Conservation (phyloP, 1,139 yeast genomes). For the Pichia sp. region DNA sequence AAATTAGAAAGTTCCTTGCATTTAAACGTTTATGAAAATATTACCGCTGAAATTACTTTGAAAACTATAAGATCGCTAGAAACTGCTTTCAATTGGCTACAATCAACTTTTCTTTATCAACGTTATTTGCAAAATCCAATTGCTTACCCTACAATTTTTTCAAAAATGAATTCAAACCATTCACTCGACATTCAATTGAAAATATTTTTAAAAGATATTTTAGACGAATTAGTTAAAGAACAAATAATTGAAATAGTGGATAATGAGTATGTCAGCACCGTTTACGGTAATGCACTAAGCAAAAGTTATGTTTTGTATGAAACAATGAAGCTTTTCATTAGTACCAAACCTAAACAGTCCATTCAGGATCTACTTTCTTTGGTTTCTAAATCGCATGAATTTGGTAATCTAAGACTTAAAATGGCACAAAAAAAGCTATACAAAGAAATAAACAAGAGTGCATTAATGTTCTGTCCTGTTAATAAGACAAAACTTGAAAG, state of each 20-base stretch:
- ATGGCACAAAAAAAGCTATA: constrained; percentile 40
- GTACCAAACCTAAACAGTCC: constrained; percentile 14
- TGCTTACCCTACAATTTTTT: constrained; percentile 30
- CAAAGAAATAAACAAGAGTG: constrained; percentile 37
- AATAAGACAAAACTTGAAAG: constrained; percentile 24
- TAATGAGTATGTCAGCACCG: constrained; percentile 29
- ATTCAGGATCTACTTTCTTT: constrained; percentile 29
- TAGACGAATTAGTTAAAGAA: constrained; percentile 29
- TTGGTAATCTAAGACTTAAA: constrained; percentile 35
- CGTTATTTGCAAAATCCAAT: constrained; percentile 37
- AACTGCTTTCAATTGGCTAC: constrained; percentile 45
- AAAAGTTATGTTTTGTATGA: constrained; percentile 40
- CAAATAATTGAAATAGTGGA: constrained; percentile 26
- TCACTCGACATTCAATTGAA: constrained; percentile 20
- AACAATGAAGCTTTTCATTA: constrained; percentile 36
- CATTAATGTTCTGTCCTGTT: constrained; percentile 33
- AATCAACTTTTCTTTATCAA: constrained; percentile 46
- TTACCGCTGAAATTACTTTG: constrained; percentile 46
- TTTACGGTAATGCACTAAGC: constrained; percentile 42
- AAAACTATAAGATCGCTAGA: constrained; percentile 36
- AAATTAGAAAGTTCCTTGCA: constrained; percentile 47
- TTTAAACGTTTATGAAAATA: constrained; percentile 37
- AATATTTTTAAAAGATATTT: constrained; percentile 30
- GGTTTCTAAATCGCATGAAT: constrained; percentile 36
- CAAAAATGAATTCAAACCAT: constrained; percentile 1